Base-by-base conservation (phyloP, 164 flowering plant species). In the Cinnamomum chago region DNA sequence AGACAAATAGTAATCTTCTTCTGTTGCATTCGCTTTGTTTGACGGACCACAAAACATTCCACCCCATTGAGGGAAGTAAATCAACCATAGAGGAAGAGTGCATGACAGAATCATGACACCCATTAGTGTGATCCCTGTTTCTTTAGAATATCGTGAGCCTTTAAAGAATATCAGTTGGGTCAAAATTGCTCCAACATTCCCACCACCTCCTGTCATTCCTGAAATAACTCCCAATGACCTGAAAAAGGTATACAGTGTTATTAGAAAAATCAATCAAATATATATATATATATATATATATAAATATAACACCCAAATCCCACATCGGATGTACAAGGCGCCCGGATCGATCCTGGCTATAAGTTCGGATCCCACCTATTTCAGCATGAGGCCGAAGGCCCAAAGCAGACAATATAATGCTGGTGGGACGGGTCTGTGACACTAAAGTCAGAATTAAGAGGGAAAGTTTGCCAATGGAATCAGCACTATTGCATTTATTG, bases 161-260 rank as follows among this genome's bases (percentile, higher is more conserved):
- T 79, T 86, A 80, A 95, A 95, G 86, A 92, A 93, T 18, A 95
- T 86, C 50, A 93, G 73, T 72, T 92, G 97, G 3, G 98, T 93
- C 30, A 95, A 70, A 55, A 93, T 88, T 23, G 98, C 93, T 1
- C 97, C 98, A 13, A 89, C 83, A 75, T 88, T 95, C 70, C 98
- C 97, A 9, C 98, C 98, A 1, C 87, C 95, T 79, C 98, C 98
- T 2, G 94, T 88, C 97, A 93, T 91, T n/a, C 98, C 98, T 1
- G 97, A 95, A 72, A 90, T 82, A 13, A 92, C 78, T 22, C 98
- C 98, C 72, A 94, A 50, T 64, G 97, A 89, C 88, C 98, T 93
- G 87, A 24, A 79, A 65, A 18, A 65, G 25, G 67, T 65, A 65
- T 25, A 65, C 24, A 65, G 22, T 20, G 20, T 6, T 50, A 51